Evolutionary conservation across 352 stramenopile species (phyloP).

Genomic region (Phytophthora colocasiae): DNA sequence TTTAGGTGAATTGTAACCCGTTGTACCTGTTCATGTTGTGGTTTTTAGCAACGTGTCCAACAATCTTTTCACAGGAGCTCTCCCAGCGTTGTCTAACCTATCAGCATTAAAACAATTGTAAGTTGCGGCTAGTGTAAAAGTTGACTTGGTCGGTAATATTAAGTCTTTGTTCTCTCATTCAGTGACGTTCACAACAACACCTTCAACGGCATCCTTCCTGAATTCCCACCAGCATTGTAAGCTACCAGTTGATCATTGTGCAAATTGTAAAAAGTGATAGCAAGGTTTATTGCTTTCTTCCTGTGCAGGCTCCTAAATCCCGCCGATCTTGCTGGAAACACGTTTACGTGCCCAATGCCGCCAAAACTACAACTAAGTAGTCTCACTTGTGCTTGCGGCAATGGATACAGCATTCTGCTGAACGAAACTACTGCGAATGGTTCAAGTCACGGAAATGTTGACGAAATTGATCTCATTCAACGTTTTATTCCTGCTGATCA

Average conservation of each 20-base stretch:
- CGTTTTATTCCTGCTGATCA: conserved; percentile 19
- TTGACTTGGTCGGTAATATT: not conserved
- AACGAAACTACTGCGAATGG: not conserved
- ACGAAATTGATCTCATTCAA: not conserved
- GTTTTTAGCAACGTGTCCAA: conserved; percentile 53
- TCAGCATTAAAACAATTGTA: conserved; percentile 60
- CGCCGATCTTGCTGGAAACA: conserved; percentile 27
- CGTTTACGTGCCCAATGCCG: conserved; percentile 27
- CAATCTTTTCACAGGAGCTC: conserved; percentile 48
- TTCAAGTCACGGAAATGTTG: not conserved
- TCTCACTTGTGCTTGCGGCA: conserved; percentile 45
- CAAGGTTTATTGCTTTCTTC: not conserved
- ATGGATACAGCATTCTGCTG: conserved; percentile 25
- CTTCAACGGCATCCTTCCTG: conserved; percentile 34
- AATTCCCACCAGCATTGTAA: conserved; percentile 42
- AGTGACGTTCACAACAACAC: conserved; percentile 50
- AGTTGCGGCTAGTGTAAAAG: conserved; percentile 8
- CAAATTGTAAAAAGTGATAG: not conserved
- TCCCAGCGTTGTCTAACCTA: conserved; percentile 56
- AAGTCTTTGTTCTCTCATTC: not conserved
- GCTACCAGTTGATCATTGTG: conserved; percentile 1
- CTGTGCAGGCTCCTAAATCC: conserved; percentile 20
- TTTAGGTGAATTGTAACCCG: not conserved
- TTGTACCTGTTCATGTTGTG: not conserved
- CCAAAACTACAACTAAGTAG: conserved; percentile 23